A percentile compares a stretch with the other conserved stretches of the same genome.
Conservation (phyloP, 2,329 filamentous ascomycete species). For the Fusarium hostae region DNA sequence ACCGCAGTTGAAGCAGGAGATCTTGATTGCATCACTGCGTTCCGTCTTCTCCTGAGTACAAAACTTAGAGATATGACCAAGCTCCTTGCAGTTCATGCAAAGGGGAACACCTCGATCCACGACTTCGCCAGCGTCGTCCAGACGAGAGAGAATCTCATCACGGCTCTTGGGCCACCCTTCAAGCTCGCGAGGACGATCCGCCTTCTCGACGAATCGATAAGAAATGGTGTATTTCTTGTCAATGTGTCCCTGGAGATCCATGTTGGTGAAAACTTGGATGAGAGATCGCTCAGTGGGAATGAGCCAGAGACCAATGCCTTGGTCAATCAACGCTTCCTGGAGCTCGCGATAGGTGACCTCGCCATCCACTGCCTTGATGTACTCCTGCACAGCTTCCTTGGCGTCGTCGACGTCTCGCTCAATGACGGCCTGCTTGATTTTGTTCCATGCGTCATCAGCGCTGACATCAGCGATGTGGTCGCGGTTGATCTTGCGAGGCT, state of each 20-base stretch:
- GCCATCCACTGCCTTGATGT: constrained; percentile 68
- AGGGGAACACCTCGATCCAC: constrained; percentile 68
- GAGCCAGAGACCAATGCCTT: constrained; percentile 66
- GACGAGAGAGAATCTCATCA: constrained; percentile 71
- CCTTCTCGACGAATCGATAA: constrained; percentile 69
- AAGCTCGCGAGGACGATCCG: constrained; percentile 67
- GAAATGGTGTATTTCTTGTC: constrained; percentile 72
- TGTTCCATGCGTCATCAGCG: constrained; percentile 68
- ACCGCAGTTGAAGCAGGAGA: constrained; percentile 74
- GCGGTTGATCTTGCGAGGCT: constrained; percentile 68
- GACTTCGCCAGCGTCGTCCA: constrained; percentile 73
- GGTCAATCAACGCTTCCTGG: constrained; percentile 67
- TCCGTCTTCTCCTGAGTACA: constrained; percentile 70
- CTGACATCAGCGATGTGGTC: constrained; percentile 59
- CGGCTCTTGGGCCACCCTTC: constrained; percentile 67
- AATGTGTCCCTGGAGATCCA: constrained; percentile 77
- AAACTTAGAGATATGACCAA: constrained; percentile 70
- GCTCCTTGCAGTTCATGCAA: constrained; percentile 72
- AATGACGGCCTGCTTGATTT: constrained; percentile 62
- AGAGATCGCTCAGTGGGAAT: constrained; percentile 70
- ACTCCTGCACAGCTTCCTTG: constrained; percentile 69
- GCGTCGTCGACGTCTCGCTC: constrained; percentile 71
- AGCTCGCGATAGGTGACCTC: constrained; percentile 68
- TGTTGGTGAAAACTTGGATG: constrained; percentile 71
- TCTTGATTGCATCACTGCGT: constrained; percentile 54